These are phyloP conservation scores for Termitomyces sp. DNA, from an alignment of 768 basidiomycete genomes.

Conservation along the genomic window DNA sequence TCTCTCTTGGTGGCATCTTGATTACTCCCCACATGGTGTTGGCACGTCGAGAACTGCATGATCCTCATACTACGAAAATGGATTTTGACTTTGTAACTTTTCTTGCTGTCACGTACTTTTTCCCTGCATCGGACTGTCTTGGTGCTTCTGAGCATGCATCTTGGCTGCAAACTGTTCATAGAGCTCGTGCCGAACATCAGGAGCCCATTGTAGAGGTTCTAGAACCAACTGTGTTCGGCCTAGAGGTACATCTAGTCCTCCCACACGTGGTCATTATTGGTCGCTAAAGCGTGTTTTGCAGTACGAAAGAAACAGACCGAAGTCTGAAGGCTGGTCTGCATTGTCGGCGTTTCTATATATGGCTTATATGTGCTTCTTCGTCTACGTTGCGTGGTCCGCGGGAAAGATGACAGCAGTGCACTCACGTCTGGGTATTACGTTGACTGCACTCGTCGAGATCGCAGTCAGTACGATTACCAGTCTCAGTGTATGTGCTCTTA, in stretches of 20 bases:
- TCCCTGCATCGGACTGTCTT: slow-evolving; percentile 71
- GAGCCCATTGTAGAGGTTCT: slow-evolving; percentile 27
- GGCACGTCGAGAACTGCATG: slow-evolving; percentile 59
- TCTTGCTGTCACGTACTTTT: slow-evolving; percentile 80
- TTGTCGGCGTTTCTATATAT: slow-evolving; percentile 72
- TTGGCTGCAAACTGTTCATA: slow-evolving; percentile 58
- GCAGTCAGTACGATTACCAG: slow-evolving; percentile 91
- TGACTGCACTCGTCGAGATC: slow-evolving; percentile 92
- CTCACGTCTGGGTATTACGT: slow-evolving; percentile 85
- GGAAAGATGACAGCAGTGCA: slow-evolving; percentile 82
- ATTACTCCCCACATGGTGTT: slow-evolving; percentile 76
- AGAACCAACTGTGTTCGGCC: slow-evolving; percentile 41
- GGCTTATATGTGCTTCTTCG: slow-evolving; percentile 72
- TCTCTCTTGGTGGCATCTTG: slow-evolving; percentile 59
- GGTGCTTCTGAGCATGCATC: slow-evolving; percentile 55
- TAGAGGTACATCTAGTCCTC: slow-evolving; percentile 33
- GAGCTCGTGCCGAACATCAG: slow-evolving; percentile 32
- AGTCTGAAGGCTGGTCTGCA: slow-evolving; percentile 47
- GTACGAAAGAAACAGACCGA: slow-evolving; percentile 52
- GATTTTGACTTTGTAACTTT: slow-evolving; percentile 64
- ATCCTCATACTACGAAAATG: slow-evolving; percentile 43
- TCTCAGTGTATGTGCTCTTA: slow-evolving; percentile 86
- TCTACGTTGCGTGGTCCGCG: slow-evolving; percentile 75
- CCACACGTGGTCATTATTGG: not conserved
- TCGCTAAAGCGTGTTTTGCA: slow-evolving; percentile 23